phyloP scores from a whole-genome alignment of 2,329 filamentous ascomycete genomes.

The Zymoseptoria pseudotritici region DNA sequence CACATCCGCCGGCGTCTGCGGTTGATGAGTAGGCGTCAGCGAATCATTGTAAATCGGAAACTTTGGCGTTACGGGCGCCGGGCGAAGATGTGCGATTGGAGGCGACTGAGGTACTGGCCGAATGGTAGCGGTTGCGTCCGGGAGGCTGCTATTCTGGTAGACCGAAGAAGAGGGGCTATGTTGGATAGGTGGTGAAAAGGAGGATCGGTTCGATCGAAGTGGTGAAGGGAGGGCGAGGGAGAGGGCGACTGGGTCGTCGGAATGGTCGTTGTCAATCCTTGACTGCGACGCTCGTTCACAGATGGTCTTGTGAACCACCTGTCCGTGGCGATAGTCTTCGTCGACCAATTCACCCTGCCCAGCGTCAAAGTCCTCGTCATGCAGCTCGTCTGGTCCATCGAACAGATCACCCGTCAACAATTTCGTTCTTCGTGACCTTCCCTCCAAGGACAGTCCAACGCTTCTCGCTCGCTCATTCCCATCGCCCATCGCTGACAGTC shows the following conservation, averaged over 20 bases:
- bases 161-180: neutral
- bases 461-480: slow-evolving; percentile 11
- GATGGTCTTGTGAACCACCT: neutral
- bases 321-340: neutral
- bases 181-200: neutral
- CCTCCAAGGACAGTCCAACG: slow-evolving; percentile 20
- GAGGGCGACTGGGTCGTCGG: slow-evolving; percentile 13
- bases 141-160: neutral
- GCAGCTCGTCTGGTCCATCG: neutral
- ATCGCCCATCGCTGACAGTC: slow-evolving; percentile 14
- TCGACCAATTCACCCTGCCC: neutral
- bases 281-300: neutral
- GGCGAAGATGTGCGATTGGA: neutral
- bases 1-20: slow-evolving; percentile 31
- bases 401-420: neutral
- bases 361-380: neutral
- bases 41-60: slow-evolving; percentile 28
- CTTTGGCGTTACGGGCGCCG: slow-evolving; percentile 9
- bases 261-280: neutral
- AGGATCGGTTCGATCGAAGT: slow-evolving; percentile 1
- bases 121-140: slow-evolving; percentile 1
- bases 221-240: slow-evolving; percentile 16
- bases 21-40: slow-evolving; percentile 21
- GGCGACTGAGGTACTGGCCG: neutral
- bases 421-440: neutral